Base-by-base conservation (phyloP, 441 rosid genomes). In the Omphalea diandra region DNA sequence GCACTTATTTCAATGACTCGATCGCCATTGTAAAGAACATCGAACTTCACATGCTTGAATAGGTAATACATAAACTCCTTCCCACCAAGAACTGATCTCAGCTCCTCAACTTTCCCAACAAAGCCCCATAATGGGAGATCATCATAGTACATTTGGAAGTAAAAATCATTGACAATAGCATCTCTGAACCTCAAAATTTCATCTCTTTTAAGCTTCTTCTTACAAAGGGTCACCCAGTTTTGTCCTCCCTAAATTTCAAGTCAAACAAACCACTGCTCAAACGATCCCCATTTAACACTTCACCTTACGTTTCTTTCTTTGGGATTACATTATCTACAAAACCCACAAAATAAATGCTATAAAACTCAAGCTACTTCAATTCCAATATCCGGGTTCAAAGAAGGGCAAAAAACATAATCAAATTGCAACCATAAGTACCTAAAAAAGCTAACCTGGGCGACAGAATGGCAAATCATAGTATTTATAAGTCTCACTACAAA, bases 51-150 rank as follows among this genome's bases (percentile, higher is more conserved):
- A 67, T 85, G 93, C 65, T 80, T 90, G 75, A 90, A 94, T 55
- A 94, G 62, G 78, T 84, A 86, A 71, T 86, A 88, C 74, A 81
- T 88, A 35, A 76, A 55, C 63, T 60, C 43, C 66, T 73, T 74
- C 74, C 75, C 75, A 44, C 61, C 68, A 11, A 18, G 76, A 65
- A 64, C 69, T 83, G 73, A 67, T 54, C 82, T 79, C 49, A 74
- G 82, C 4, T 76, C 79, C 73, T 91, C 97, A 52, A 78, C 73
- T 86, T 90, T 94, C 41, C 97, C 98, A 68, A 91, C 35, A 79
- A 86, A 94, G 57, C 97, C 98, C 98, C 97, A 94, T 29, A 91
- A 73, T 17, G 97, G 97, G 33, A 94, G 94, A 83, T 88, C 95
- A 18, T 91, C 95, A 62, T 80, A 86, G 73, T 91, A 88, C 90